Evolutionary conservation across 352 stramenopile species (phyloP), one percentile per base, ranked within the genome.

Genomic region (Salisapilia sapeloensis): DNA sequence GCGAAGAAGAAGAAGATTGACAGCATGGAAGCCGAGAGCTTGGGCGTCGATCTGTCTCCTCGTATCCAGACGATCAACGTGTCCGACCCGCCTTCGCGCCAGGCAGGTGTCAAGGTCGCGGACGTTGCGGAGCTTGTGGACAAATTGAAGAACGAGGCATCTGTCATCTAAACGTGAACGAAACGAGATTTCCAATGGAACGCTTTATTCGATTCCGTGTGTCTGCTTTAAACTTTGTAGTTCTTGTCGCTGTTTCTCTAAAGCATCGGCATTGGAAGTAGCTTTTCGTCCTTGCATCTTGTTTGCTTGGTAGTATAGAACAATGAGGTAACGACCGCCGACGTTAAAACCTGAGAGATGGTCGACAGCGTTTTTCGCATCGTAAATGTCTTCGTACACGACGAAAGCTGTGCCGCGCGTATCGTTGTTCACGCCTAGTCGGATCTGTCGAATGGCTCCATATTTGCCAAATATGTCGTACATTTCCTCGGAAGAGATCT

Each of bases 381-480:
- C 95, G 60, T 97, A 98, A 56, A 99, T 99, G 60, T 99, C 94
- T 46, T 98, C 89, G 55, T 97, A 98, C 22, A 97, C 84, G 14
- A 99, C 94, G 60, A 99, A 99, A 0, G 95, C 95, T 24, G 93
- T 98, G 26, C 95, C 94, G 21, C 82, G 60, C 16, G 95, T 99
- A 50, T 98, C 92, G 54, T 80, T 90, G 44, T 86, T 93, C 20
- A 97, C 82, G 33, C 93, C 78, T 34, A 95, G 39, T 23, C 82
- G 61, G 38, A 96, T 92, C 66, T 99, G 96, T 41, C 94, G 87
- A 30, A 99, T 97, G n/a, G 95, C 91, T 30, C 96, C 96, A 67
- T 99, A 99, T 56, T 99, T 98, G 36, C 92, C 96, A 60, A 99
- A 99, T 24, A 99, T 98, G 51, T 98, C 93, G 67, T 99, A 99